These are phyloP conservation scores for Pythium utonaiense DNA, from an alignment of 352 stramenopile species.

Conservation along the genomic window DNA sequence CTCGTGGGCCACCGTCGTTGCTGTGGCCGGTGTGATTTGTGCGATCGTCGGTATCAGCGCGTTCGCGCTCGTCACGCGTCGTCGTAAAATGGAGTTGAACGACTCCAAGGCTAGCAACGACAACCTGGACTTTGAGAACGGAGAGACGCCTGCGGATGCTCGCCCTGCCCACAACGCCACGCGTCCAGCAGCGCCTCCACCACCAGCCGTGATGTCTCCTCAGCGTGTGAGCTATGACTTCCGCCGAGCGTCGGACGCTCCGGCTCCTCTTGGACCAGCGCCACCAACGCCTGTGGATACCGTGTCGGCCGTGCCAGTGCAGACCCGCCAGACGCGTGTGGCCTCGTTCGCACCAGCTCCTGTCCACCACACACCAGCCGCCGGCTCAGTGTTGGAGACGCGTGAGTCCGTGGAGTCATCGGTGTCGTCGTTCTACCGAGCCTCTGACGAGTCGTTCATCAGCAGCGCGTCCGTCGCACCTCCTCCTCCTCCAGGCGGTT, in stretches of 20 bases:
- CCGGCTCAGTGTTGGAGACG: conserved; percentile 11
- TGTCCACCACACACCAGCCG: not conserved
- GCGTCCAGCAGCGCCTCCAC: not conserved
- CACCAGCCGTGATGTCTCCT: conserved; percentile 1
- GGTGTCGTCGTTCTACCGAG: conserved; percentile 2
- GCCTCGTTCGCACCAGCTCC: not conserved
- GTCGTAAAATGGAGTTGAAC: conserved; percentile 9
- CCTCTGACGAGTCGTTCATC: conserved; percentile 17
- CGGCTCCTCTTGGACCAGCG: not conserved
- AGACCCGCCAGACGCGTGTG: not conserved
- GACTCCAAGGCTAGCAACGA: conserved; percentile 15
- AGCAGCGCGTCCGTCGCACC: conserved; percentile 20
- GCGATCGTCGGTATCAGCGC: conserved; percentile 15
- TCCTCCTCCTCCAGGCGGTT: not conserved
- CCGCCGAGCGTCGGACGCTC: conserved; percentile 1
- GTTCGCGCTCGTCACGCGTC: conserved; percentile 17
- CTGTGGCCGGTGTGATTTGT: conserved; percentile 18
- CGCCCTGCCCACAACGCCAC: not conserved
- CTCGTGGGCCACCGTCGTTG: conserved; percentile 11
- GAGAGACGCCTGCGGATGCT: conserved; percentile 12
- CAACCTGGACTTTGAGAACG: conserved; percentile 19
- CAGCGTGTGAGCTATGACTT: conserved; percentile 17
- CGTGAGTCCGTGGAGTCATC: not conserved
- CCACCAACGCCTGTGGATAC: conserved; percentile 2
- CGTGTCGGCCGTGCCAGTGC: not conserved